Conservation (phyloP, 2,329 filamentous ascomycete genomes). For the Xylaria arbuscula region DNA sequence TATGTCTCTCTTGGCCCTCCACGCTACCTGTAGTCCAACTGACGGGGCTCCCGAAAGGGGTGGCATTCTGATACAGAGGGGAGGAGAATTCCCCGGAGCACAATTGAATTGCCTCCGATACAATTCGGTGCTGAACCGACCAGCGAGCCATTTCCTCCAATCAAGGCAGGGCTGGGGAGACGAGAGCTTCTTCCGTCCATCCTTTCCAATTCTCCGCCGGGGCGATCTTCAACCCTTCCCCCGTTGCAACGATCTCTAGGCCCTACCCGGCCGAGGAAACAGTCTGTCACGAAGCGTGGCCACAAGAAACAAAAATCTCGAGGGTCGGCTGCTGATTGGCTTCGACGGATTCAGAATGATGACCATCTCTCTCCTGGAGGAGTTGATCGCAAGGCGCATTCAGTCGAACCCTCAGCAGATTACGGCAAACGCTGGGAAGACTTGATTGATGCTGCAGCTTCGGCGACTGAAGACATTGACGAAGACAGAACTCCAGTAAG, state of each 20-base stretch:
- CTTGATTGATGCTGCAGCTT: slow-evolving; percentile 91
- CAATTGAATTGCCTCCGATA: slow-evolving; percentile 79
- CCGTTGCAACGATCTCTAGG: slow-evolving; percentile 81
- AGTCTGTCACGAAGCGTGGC: slow-evolving; percentile 83
- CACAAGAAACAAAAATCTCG: slow-evolving; percentile 84
- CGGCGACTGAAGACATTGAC: slow-evolving; percentile 89
- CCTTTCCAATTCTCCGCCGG: slow-evolving; percentile 82
- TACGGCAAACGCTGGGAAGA: slow-evolving; percentile 96
- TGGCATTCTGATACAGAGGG: slow-evolving; percentile 78
- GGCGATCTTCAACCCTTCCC: slow-evolving; percentile 87
- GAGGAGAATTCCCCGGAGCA: slow-evolving; percentile 70
- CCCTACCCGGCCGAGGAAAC: slow-evolving; percentile 80
- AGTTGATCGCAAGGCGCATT: slow-evolving; percentile 83
- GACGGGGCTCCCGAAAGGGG: slow-evolving; percentile 60
- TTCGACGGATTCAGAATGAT: slow-evolving; percentile 68
- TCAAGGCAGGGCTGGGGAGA: slow-evolving; percentile 68
- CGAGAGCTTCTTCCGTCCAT: slow-evolving; percentile 86
- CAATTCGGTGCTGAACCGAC: slow-evolving; percentile 71
- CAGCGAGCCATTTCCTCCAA: slow-evolving; percentile 76
- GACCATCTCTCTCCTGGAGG: slow-evolving; percentile 73
- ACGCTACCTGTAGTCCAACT: slow-evolving; percentile 40
- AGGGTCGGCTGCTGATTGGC: slow-evolving; percentile 75
- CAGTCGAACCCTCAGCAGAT: slow-evolving; percentile 83
- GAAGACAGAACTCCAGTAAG: slow-evolving; percentile 90
- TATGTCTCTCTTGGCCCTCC: slow-evolving; percentile 57